Evolutionary conservation across 108 stramenopile genomes (phyloP).

Genomic region (Conticribra weissflogii): DNA sequence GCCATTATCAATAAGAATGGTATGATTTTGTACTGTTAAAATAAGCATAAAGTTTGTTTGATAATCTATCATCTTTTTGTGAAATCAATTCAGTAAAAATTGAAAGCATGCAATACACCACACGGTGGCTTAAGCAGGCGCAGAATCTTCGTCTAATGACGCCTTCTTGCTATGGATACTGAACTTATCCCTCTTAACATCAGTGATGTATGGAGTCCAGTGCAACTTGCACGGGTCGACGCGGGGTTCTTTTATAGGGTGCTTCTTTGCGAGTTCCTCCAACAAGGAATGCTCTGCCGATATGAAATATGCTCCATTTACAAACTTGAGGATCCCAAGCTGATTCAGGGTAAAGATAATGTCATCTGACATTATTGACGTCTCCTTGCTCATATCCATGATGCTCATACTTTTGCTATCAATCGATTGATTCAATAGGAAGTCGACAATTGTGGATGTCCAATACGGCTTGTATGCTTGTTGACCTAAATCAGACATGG

Average conservation of each 20-base stretch:
- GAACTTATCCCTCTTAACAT: conserved; percentile 98
- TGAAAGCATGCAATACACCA: no score
- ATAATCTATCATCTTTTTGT: no score
- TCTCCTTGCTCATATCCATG: conserved; percentile 92
- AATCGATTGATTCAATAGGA: conserved; percentile 67
- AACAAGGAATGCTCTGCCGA: conserved; percentile 79
- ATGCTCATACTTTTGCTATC: conserved; percentile 75
- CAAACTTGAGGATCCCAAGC: conserved; percentile 90
- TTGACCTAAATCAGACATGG: conserved; percentile 97
- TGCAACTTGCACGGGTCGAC: conserved; percentile 93
- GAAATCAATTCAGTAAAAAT: no score
- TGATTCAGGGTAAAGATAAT: conserved; percentile 93
- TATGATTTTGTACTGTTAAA: no score
- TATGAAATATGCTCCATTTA: conserved; percentile 92
- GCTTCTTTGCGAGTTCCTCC: conserved; percentile 82
- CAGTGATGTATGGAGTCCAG: conserved; percentile 96
- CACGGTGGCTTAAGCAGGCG: not conserved
- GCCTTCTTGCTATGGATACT: conserved; percentile 93
- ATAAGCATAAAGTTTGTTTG: no score
- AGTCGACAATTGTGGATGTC: conserved; percentile 89
- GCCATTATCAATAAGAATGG: no score
- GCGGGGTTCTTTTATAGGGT: conserved; percentile 92
- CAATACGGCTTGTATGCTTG: conserved; percentile 96
- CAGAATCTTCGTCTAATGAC: conserved; percentile 34
- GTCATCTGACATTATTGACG: conserved; percentile 98